Conservation (phyloP, 805 yeast species). For the Lachancea fermentati region DNA sequence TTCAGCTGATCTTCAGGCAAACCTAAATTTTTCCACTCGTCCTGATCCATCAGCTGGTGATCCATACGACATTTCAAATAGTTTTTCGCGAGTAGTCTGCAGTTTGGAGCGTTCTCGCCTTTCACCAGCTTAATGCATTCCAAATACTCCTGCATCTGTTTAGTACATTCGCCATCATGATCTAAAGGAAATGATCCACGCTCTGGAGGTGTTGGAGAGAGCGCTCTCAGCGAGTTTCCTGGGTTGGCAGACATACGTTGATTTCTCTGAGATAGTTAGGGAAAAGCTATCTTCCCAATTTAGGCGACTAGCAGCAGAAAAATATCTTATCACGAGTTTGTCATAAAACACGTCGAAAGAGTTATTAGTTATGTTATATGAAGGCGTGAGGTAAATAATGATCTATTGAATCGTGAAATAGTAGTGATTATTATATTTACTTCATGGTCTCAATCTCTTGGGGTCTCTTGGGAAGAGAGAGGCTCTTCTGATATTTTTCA, state of each 20-base stretch:
- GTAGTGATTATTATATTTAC: neutral
- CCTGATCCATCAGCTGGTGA: slow-evolving; percentile 54
- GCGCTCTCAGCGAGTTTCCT: slow-evolving; percentile 42
- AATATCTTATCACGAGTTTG: neutral
- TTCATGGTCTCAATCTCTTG: slow-evolving; percentile 77
- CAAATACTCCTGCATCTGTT: slow-evolving; percentile 68
- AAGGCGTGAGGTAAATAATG: neutral
- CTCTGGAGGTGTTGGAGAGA: slow-evolving; percentile 90
- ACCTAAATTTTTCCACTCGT: slow-evolving; percentile 58
- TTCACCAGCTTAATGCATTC: slow-evolving; percentile 70
- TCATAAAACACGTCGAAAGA: neutral
- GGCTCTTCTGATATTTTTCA: slow-evolving; percentile 98
- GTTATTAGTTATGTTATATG: too few relatives aligned
- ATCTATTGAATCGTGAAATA: neutral
- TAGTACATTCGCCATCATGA: slow-evolving; percentile 77
- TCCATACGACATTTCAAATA: slow-evolving; percentile 90
- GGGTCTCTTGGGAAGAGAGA: slow-evolving; percentile 99
- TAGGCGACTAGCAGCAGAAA: neutral
- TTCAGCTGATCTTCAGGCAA: slow-evolving; percentile 46
- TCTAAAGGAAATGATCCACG: slow-evolving; percentile 95
- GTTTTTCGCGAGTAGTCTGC: slow-evolving; percentile 74
- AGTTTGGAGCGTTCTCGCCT: slow-evolving; percentile 86
- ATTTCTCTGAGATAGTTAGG: too few relatives aligned
- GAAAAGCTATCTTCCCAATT: too few relatives aligned
- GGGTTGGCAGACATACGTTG: slow-evolving; percentile 36